Base-by-base conservation (phyloP, 805 yeast species). In the Yamadazyma insecticola region DNA sequence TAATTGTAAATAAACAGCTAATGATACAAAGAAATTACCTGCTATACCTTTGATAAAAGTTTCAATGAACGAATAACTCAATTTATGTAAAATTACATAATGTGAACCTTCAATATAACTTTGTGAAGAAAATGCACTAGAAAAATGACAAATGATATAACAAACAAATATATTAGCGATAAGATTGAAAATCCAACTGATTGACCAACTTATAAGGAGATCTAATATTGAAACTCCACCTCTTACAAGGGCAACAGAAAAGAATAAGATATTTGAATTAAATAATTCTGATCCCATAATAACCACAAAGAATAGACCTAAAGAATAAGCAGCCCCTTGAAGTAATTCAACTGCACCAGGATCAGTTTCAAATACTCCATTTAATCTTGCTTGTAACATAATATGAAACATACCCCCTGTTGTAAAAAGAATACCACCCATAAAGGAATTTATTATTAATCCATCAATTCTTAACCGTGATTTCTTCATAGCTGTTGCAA, bases 401-500 rank as follows among this genome's bases (percentile, higher is more conserved):
- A 79, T 62, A 42, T 70, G 74, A 11, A 84, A 61, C 84, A 82
- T 78, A 0, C 89, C 85, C 8, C 92, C 92, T 2, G 79, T 59
- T 23, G 80, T 57, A 53, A 84, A 83, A 4, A 84, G 51, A 2
- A 81, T 41, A 0, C 87, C 92, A 4, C 88, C 94, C 38, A 81
- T 59, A 4, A 82, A 51, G 0, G 88, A 76, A 49, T 81, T 81
- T 13, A 82, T 46, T 0, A 75, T 41, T n/a, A 84, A 50, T 1
- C 78, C 67, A 36, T 78, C 80, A 4, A 76, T 43, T 40, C 76
- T 68, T 17, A 81, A 66, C 53, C 94, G 67, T 4, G 89, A 72
- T 48, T 84, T 84, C 54, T 84, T 84, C 92, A 83, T 83, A 2
- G 87, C 68, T 0, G 92, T 84, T 6, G 94, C 94, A 13, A 83